Evolutionary conservation across 2,329 filamentous ascomycete species (phyloP), one percentile per base, ranked within the genome.

Genomic region (Trichoderma cornu-damae): DNA sequence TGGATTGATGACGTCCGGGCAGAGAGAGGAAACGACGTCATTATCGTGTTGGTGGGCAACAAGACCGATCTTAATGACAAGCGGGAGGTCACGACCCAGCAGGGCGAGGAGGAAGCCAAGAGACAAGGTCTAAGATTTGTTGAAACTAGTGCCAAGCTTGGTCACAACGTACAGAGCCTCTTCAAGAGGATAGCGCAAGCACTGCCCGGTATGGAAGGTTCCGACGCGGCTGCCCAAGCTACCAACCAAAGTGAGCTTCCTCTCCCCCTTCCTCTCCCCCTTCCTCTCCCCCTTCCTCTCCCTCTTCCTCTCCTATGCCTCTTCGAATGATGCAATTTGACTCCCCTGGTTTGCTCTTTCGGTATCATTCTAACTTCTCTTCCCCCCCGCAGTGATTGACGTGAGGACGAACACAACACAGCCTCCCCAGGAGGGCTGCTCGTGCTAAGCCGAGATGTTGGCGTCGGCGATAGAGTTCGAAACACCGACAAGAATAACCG

Each of bases 1-100:
- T 99, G 95, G 94, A 96, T 99, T 64, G 94, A 99, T 71, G 94
- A 99, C 70, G 94, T 99, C 59, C 85, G 94, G 61, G 93, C 92
- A 51, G 94, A 99, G 79, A 85, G 94, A 69, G 94, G 94, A 51
- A 96, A 96, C 78, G 94, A 99, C 75, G 95, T 99, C 60, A 99
- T 99, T 68, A 97, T 99, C 68, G 94, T 99, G 46, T 78, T 99
- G 46, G 95, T 99, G 37, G 94, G 94, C 64, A 99, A 99, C 81
- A 99, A 99, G 85, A 99, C 94, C 43, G 94, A 99, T 80, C 75
- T 99, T 73, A 96, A 94, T 74, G 94, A 99, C 74, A 97, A 96
- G 82, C 85, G 94, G 56, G 93, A 99, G 75, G 94, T 99, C 60
- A 99, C 93, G 40, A 95, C 91, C 34, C 87, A 89, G 69, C 92